Conservation (phyloP, 495 filamentous ascomycete species). For the Chaetomium cochliodes region DNA sequence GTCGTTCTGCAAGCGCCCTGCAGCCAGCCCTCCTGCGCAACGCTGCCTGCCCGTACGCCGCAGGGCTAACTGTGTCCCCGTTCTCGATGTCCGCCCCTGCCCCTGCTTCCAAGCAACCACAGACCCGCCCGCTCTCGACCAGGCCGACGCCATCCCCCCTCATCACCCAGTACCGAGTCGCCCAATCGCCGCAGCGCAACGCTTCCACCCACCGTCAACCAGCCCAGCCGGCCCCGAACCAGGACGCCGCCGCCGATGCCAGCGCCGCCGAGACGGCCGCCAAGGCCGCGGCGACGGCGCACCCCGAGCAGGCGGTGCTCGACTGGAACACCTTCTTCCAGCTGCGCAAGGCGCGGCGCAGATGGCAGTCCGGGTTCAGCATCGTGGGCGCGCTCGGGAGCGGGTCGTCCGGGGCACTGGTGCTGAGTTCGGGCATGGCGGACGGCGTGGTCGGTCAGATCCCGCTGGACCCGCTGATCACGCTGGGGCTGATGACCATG, state of each 20-base stretch:
- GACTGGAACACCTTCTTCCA: constrained; percentile 94
- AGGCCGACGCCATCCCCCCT: constrained; percentile 20
- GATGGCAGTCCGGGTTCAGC: constrained; percentile 75
- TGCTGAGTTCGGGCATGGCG: constrained; percentile 63
- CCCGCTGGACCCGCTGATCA: constrained; percentile 79
- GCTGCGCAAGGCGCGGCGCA: constrained; percentile 78
- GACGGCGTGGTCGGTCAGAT: constrained; percentile 66
- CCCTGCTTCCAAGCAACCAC: constrained; percentile 13
- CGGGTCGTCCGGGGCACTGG: constrained; percentile 59
- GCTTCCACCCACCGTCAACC: constrained; percentile 16
- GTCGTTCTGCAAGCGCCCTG: constrained; percentile 30
- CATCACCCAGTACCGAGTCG: constrained; percentile 16
- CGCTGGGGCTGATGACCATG: constrained; percentile 72
- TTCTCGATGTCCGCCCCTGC: constrained; percentile 20
- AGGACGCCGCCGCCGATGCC: constrained; percentile 29
- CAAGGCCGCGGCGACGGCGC: constrained; percentile 26
- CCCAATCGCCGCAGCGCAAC: constrained; percentile 16
- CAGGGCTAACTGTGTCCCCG: constrained; percentile 23
- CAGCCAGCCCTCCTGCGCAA: constrained; percentile 35
- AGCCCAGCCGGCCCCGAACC: constrained; percentile 17
- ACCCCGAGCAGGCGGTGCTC: constrained; percentile 44
- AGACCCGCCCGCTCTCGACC: constrained; percentile 23
- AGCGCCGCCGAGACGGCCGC: constrained; percentile 31
- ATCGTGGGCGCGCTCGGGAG: constrained; percentile 59
- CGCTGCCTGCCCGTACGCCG: constrained; percentile 33